A percentile compares a stretch with the other conserved stretches of the same genome.
Evolutionary conservation across 352 stramenopile genomes (phyloP).

Genomic region (Phytophthora hybrid): DNA sequence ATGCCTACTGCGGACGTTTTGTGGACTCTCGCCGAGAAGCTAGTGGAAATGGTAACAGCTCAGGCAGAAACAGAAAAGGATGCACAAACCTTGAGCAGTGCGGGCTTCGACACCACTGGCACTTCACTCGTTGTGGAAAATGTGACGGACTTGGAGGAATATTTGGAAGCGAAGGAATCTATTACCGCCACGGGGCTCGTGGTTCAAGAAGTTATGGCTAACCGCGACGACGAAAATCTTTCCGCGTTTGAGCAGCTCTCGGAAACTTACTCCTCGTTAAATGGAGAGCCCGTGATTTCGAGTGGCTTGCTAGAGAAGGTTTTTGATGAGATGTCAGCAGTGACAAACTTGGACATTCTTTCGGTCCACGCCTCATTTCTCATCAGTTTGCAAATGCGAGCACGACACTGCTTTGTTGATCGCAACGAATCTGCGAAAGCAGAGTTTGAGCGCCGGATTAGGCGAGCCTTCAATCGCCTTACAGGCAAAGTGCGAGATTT

Average conservation of each 20-base stretch:
- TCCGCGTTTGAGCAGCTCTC: conserved; percentile 32
- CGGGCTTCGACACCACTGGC: background rate
- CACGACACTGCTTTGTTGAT: conserved; percentile 18
- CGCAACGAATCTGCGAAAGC: conserved; percentile 2
- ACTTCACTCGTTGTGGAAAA: conserved; percentile 3
- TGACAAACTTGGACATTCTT: conserved; percentile 22
- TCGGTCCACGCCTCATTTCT: conserved; percentile 44
- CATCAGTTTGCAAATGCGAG: conserved; percentile 39
- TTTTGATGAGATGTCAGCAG: conserved; percentile 34
- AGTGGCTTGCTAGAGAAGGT: conserved; percentile 29
- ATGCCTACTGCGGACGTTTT: background rate
- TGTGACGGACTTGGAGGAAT: conserved; percentile 15
- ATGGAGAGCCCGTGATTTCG: background rate
- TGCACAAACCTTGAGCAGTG: background rate
- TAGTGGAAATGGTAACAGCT: conserved; percentile 17
- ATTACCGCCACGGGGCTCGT: background rate
- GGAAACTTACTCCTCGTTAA: conserved; percentile 2
- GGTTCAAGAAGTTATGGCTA: conserved; percentile 4
- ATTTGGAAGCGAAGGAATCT: conserved; percentile 15
- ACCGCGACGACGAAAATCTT: conserved; percentile 5
- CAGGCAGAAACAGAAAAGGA: background rate
- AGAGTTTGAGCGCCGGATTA: conserved; percentile 31
- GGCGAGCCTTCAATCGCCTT: conserved; percentile 47
- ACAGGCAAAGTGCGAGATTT: conserved; percentile 27
- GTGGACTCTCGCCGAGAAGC: conserved; percentile 20